A percentile compares a stretch with the other conserved stretches of the same genome.
Conservation (phyloP, 306 rosid species). For the Pachyrhizus erosus region DNA sequence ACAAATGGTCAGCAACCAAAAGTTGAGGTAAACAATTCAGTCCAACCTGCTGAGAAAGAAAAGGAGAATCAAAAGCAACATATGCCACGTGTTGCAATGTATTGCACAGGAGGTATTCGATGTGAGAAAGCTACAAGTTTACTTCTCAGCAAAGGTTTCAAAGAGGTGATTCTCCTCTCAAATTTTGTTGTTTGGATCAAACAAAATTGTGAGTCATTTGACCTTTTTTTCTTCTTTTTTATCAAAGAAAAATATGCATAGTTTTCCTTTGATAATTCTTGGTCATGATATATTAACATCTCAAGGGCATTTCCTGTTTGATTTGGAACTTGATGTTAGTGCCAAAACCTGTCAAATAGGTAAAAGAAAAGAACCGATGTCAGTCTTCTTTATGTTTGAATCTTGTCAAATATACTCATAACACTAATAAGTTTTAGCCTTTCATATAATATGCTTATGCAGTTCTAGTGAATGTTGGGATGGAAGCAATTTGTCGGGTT, state of each 20-base stretch:
- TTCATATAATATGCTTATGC: slow-evolving; percentile 1
- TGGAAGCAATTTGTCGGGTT: slow-evolving; percentile 14
- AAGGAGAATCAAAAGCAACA: slow-evolving; percentile 46
- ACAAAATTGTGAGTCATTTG: not conserved
- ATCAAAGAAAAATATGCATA: not conserved
- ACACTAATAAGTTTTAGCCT: not conserved
- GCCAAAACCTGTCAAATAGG: slow-evolving; percentile 12
- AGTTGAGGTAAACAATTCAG: slow-evolving; percentile 43
- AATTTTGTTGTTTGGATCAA: slow-evolving; percentile 5
- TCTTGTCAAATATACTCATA: not conserved
- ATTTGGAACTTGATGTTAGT: slow-evolving; percentile 18
- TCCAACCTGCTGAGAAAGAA: slow-evolving; percentile 45
- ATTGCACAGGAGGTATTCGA: slow-evolving; percentile 97
- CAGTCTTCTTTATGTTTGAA: slow-evolving; percentile 12
- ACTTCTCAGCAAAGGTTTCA: slow-evolving; percentile 86
- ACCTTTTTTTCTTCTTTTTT: not conserved
- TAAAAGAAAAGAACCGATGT: not conserved
- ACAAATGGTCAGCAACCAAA: slow-evolving; percentile 39
- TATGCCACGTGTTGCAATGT: slow-evolving; percentile 90
- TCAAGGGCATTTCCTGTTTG: not conserved
- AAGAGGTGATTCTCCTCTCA: slow-evolving; percentile 67
- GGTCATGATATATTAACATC: not conserved
- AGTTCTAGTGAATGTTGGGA: not conserved
- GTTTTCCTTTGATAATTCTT: not conserved
- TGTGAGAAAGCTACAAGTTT: slow-evolving; percentile 97